Evolutionary conservation across 495 filamentous ascomycete species (phyloP).

Genomic region (Amphirosellinia nigrospora): DNA sequence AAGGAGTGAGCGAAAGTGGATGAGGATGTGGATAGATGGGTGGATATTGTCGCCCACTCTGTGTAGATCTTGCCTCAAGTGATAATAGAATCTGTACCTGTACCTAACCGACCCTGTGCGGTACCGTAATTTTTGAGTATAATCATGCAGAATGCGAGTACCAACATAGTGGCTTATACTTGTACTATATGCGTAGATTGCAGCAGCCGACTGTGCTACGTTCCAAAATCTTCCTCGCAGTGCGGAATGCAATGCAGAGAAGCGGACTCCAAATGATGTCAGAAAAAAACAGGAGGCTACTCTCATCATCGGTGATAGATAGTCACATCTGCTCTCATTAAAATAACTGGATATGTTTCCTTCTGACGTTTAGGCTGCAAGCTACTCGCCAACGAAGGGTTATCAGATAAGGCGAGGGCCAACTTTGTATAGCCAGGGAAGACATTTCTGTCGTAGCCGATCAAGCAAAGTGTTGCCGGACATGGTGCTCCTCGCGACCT

Average conservation of each 20-base stretch:
- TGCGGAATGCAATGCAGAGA: not conserved
- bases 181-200: not conserved
- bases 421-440: not conserved
- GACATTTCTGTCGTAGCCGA: not conserved
- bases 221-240: not conserved
- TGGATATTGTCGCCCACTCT: conserved; percentile 29
- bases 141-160: not conserved
- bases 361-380: not conserved
- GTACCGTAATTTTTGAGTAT: not conserved
- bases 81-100: not conserved
- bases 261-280: conserved; percentile 19
- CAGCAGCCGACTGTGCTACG: not conserved
- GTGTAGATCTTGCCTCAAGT: conserved; percentile 19
- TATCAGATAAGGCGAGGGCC: not conserved
- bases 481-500: not conserved
- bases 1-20: conserved; percentile 31
- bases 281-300: not conserved
- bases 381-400: not conserved
- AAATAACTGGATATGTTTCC: not conserved
- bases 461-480: conserved; percentile 12
- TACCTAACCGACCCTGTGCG: not conserved
- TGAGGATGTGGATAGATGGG: conserved; percentile 40
- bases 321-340: not conserved
- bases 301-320: conserved; percentile 1
- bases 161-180: not conserved